Conservation (phyloP, 2,329 filamentous ascomycete genomes). For the Didymosphaeria variabile region DNA sequence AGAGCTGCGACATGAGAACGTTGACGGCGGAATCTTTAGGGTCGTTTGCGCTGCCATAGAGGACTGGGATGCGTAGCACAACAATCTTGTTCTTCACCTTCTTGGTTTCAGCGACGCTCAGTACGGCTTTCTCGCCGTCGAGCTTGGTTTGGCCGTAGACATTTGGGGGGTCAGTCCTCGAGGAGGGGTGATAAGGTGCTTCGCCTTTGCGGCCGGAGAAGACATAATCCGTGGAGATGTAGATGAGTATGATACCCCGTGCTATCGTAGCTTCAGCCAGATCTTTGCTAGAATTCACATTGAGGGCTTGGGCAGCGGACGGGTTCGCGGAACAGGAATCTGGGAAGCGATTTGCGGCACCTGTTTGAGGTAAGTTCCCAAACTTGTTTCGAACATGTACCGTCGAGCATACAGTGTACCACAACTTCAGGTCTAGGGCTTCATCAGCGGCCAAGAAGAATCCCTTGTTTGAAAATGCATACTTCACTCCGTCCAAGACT, state of each 20-base stretch:
- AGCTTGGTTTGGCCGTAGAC: slow-evolving; percentile 79
- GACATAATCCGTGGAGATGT: slow-evolving; percentile 85
- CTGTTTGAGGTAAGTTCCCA: slow-evolving; percentile 52
- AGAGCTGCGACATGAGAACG: slow-evolving; percentile 77
- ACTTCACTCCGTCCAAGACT: slow-evolving; percentile 63
- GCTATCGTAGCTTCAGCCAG: slow-evolving; percentile 73
- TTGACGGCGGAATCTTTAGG: slow-evolving; percentile 84
- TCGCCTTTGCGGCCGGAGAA: slow-evolving; percentile 79
- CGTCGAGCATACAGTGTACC: slow-evolving; percentile 75
- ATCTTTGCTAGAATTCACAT: slow-evolving; percentile 73
- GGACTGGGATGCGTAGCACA: slow-evolving; percentile 80
- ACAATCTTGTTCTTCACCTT: slow-evolving; percentile 53
- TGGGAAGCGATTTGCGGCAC: slow-evolving; percentile 86
- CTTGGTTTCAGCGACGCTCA: slow-evolving; percentile 62
- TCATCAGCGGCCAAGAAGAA: background rate
- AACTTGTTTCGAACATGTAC: background rate
- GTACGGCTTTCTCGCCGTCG: slow-evolving; percentile 74
- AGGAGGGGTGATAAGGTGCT: slow-evolving; percentile 78
- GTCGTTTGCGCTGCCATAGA: slow-evolving; percentile 78
- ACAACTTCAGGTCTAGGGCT: slow-evolving; percentile 71
- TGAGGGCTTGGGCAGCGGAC: slow-evolving; percentile 75
- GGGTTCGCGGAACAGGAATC: slow-evolving; percentile 86
- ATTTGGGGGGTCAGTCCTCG: slow-evolving; percentile 75
- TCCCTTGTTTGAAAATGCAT: slow-evolving; percentile 26
- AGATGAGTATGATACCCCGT: slow-evolving; percentile 72